Base-by-base conservation (phyloP, 805 yeast genomes). In the Cyberlindnera euphorbiae region DNA sequence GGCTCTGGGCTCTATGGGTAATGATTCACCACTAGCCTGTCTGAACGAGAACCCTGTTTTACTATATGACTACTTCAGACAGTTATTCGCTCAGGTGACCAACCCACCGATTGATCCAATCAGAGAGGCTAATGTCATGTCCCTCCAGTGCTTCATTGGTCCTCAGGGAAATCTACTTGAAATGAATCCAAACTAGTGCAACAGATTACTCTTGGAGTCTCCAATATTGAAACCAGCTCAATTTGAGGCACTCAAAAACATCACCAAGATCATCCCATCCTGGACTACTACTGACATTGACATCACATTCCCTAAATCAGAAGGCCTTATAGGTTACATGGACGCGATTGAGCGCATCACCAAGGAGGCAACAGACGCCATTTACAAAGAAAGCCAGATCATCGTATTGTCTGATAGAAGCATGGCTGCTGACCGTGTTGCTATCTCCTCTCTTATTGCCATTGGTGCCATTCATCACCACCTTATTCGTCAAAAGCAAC, bases 51-150 rank as follows among this genome's bases (percentile, higher is more conserved):
- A 88, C 63, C 97, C 98, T 28, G 82, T 81, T 49, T 66, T 93
- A 45, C 68, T 87, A 45, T 90, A 84, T 61, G 98, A 93, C 56
- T 90, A 90, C 66, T 93, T 90, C 72, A 79, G 95, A 55, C 95
- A 90, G 62, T 73, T 90, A 56, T 90, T 90, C 66, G 98, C 98
- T 15, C 98, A 90, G 66, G 98, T 90, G 38, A 90, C 98, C 22
- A 90, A 90, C 66, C 98, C 98, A 39, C 97, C 98, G 33, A 93
- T 90, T 58, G 98, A 90, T 61, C 97, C 98, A 35, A 93, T 90
- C 52, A 81, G 97, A 62, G 98, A 90, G 67, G 81, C 82, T 41
- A 85, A 90, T 50, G 97, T 93, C 56, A 90, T 90, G 98, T 86
- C 96, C 10, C 73, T 93, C 49, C 96, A 90, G 62, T 90, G 98